These are phyloP conservation scores for Aspergillus avenaceus DNA, from an alignment of 495 filamentous ascomycete species.

Conservation along the genomic window DNA sequence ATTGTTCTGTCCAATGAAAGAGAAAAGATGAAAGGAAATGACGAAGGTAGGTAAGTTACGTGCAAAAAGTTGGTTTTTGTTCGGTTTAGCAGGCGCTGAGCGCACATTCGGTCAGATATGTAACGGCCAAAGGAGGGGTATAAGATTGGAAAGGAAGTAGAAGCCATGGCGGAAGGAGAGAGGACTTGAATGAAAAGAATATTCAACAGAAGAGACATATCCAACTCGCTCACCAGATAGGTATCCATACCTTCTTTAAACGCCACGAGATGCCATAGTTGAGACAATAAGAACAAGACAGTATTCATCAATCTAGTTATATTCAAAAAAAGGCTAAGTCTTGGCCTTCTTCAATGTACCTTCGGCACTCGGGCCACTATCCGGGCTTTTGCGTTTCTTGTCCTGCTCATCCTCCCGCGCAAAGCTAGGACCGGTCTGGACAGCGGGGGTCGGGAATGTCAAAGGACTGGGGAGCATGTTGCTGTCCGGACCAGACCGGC, in stretches of 20 bases:
- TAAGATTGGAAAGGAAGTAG: conserved; percentile 7
- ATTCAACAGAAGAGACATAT: conserved; percentile 4
- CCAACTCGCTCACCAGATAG: conserved; percentile 4
- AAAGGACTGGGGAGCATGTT: conserved; percentile 88
- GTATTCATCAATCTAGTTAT: conserved; percentile 6
- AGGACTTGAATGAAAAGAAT: not conserved
- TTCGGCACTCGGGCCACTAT: conserved; percentile 35
- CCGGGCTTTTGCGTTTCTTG: conserved; percentile 53
- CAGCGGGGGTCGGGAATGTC: conserved; percentile 85
- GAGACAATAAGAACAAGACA: conserved; percentile 3
- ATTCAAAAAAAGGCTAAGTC: conserved; percentile 22
- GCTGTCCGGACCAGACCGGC: conserved; percentile 57
- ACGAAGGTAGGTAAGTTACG: not conserved
- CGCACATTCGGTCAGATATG: not conserved
- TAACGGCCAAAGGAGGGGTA: conserved; percentile 16
- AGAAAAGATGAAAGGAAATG: not conserved
- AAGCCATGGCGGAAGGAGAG: conserved; percentile 7
- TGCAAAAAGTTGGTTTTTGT: not conserved
- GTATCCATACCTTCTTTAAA: conserved; percentile 9
- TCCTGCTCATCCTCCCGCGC: conserved; percentile 52
- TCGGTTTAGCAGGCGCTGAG: not conserved
- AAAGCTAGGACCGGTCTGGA: conserved; percentile 66
- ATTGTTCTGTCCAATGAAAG: not conserved
- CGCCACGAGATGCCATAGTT: conserved; percentile 17
- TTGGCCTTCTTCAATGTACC: conserved; percentile 48